phyloP scores from a whole-genome alignment of 2,329 filamentous ascomycete species.

The Trichoderma asperellum region DNA sequence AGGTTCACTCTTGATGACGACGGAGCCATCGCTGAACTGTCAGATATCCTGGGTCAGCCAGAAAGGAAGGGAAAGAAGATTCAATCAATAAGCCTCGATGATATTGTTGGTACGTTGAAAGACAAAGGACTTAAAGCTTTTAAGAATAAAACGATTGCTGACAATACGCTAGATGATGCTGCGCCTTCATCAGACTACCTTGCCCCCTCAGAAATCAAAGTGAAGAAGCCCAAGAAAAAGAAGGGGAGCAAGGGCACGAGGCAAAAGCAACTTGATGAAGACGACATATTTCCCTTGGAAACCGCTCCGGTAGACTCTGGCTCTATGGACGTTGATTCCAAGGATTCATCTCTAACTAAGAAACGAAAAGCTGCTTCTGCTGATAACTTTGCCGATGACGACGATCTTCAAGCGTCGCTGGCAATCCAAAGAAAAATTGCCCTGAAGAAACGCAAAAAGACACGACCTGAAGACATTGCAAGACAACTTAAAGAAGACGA shows the following conservation, averaged over 20 bases:
- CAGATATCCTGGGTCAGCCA: constrained; percentile 58
- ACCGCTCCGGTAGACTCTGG: constrained; percentile 47
- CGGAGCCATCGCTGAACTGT: constrained; percentile 69
- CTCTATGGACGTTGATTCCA: constrained; percentile 77
- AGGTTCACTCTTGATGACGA: constrained; percentile 83
- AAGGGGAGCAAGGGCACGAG: constrained; percentile 81
- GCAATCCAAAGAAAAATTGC: constrained; percentile 81
- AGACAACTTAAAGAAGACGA: constrained; percentile 73
- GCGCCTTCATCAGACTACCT: constrained; percentile 78
- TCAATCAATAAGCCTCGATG: constrained; percentile 78
- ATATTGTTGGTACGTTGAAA: constrained; percentile 60
- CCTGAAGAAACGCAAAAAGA: constrained; percentile 89
- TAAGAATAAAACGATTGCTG: background rate
- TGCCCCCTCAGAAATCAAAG: constrained; percentile 82
- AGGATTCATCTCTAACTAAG: constrained; percentile 51
- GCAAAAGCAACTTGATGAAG: constrained; percentile 67
- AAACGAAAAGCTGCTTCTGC: constrained; percentile 70
- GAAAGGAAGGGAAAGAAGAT: constrained; percentile 62
- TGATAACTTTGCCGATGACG: constrained; percentile 81
- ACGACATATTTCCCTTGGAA: constrained; percentile 58
- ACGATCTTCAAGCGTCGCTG: constrained; percentile 85
- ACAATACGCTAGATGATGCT: constrained; percentile 33
- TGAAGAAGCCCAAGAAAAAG: constrained; percentile 96
- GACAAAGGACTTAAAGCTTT: background rate
- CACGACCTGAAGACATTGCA: constrained; percentile 83